These are phyloP conservation scores for Vaccinium corymbosum DNA, from an alignment of 148 eudicot species.

Conservation along the genomic window DNA sequence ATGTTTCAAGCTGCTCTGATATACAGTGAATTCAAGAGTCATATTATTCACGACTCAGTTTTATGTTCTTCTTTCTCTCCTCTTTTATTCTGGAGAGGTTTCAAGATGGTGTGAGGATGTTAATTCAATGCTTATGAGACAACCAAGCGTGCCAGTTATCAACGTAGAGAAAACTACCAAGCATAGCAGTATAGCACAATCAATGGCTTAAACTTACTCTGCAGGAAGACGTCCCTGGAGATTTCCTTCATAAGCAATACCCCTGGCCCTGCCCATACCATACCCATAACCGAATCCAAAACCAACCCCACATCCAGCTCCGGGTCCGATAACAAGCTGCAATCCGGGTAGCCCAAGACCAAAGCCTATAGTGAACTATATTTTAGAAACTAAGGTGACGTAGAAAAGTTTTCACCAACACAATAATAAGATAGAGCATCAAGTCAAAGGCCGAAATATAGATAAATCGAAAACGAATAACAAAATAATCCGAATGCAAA, in stretches of 20 bases:
- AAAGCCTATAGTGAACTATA: slow-evolving; percentile 41
- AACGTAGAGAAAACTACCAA: not conserved
- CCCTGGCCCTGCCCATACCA: slow-evolving; percentile 42
- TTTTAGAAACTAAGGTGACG: not conserved
- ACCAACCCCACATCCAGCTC: slow-evolving; percentile 93
- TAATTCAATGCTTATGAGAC: not conserved
- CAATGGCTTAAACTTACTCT: slow-evolving; percentile 43
- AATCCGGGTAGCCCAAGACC: slow-evolving; percentile 92
- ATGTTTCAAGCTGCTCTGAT: not conserved
- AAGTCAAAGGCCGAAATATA: slow-evolving; percentile 5
- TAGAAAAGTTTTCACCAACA: not conserved
- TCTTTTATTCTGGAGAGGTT: not conserved
- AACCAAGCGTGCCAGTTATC: not conserved
- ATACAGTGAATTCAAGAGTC: not conserved
- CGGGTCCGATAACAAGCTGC: slow-evolving; percentile 82
- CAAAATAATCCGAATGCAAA: not conserved
- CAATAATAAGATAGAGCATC: not conserved
- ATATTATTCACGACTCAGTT: not conserved
- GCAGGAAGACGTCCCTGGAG: slow-evolving; percentile 49
- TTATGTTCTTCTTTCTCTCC: not conserved
- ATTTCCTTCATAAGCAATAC: slow-evolving; percentile 73
- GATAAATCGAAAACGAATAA: not conserved
- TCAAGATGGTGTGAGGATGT: slow-evolving; percentile 4
- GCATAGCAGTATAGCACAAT: not conserved
- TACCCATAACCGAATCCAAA: slow-evolving; percentile 84